Conservation (phyloP, 352 stramenopile species). For the Blastocystis sp. region DNA sequence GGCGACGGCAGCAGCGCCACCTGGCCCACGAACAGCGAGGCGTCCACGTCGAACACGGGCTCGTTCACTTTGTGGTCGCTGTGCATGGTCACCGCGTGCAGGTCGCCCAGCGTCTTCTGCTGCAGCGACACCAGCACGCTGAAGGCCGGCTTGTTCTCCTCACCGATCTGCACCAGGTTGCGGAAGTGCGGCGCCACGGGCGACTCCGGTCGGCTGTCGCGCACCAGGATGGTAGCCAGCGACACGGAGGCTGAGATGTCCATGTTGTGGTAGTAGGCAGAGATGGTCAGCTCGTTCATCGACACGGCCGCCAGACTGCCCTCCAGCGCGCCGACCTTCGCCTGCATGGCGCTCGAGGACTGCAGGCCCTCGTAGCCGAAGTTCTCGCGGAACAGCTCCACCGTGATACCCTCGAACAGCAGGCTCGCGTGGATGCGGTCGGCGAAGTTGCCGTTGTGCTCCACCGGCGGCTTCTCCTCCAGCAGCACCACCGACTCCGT, state of each 20-base stretch:
- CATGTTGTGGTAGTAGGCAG: constrained; percentile 64
- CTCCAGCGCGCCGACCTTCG: constrained; percentile 41
- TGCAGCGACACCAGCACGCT: constrained; percentile 25
- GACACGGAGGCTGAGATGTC: constrained; percentile 49
- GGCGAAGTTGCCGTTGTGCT: constrained; percentile 37
- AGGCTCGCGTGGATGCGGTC: constrained; percentile 60
- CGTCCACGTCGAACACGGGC: constrained; percentile 26
- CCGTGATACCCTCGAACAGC: constrained; percentile 25
- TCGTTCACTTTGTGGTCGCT: constrained; percentile 45
- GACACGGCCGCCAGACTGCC: constrained; percentile 20
- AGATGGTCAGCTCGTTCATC: constrained; percentile 36
- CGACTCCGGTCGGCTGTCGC: constrained; percentile 53
- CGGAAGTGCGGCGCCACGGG: constrained; percentile 10
- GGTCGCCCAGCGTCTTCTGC: constrained; percentile 46
- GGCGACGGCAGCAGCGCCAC: constrained; percentile 51
- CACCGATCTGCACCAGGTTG: constrained; percentile 48
- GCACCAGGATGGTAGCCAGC: background rate
- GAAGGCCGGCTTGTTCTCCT: constrained; percentile 67
- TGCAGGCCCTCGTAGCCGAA: constrained; percentile 52
- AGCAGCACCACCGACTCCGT: background rate
- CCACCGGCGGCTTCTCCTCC: constrained; percentile 44
- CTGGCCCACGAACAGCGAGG: constrained; percentile 38
- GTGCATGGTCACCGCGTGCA: constrained; percentile 21
- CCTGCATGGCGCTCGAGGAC: constrained; percentile 10
- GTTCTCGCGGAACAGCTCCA: constrained; percentile 57